Conservation (phyloP, 1,139 yeast genomes). For the Geotrichum bryndzae region DNA sequence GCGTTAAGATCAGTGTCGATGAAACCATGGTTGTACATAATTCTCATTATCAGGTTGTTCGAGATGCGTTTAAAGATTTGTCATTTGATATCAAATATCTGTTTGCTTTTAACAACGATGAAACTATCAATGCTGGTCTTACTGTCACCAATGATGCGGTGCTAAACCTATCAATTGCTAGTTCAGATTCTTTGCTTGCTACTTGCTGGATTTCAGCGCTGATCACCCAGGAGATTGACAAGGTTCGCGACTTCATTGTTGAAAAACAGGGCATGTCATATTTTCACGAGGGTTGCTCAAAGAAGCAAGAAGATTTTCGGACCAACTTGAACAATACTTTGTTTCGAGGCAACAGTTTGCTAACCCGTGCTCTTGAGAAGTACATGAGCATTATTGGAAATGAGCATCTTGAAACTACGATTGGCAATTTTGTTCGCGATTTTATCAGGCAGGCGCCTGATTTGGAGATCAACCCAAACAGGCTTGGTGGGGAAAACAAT, state of each 20-base stretch:
- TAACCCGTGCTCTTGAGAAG: slow-evolving; percentile 74
- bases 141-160: slow-evolving; percentile 3
- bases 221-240: slow-evolving; percentile 15
- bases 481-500: slow-evolving; percentile 35
- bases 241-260: slow-evolving; percentile 3
- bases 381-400: slow-evolving; percentile 74
- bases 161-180: slow-evolving; percentile 4
- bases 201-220: slow-evolving; percentile 14
- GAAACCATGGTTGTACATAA: slow-evolving; percentile 1
- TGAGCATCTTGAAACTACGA: slow-evolving; percentile 65
- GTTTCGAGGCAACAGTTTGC: slow-evolving; percentile 77
- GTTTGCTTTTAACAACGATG: background rate
- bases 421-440: slow-evolving; percentile 60
- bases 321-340: slow-evolving; percentile 51
- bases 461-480: slow-evolving; percentile 72
- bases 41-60: background rate
- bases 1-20: background rate
- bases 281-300: background rate
- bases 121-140: background rate
- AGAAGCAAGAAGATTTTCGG: slow-evolving; percentile 8
- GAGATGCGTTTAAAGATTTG: background rate
- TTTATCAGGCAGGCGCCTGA: slow-evolving; percentile 46
- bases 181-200: slow-evolving; percentile 1
- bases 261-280: slow-evolving; percentile 7
- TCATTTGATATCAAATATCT: background rate